A percentile compares a stretch with the other conserved stretches of the same genome.
These are phyloP conservation scores for Fusarium albidum DNA, from an alignment of 2,329 filamentous ascomycete genomes.

Conservation along the genomic window DNA sequence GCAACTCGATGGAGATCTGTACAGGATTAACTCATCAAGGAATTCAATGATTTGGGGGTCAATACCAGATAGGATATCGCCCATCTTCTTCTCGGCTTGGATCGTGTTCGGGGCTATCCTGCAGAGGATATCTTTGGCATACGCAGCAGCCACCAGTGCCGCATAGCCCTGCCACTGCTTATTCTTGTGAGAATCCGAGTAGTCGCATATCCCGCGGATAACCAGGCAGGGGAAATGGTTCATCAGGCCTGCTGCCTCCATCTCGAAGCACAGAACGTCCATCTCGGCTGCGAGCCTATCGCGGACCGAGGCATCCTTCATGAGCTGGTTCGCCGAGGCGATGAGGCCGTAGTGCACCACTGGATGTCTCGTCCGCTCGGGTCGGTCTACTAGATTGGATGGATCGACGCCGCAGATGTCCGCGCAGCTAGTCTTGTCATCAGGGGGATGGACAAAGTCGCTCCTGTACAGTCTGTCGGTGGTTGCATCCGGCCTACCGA, in stretches of 20 bases:
- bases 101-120: neutral
- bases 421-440: too few species aligned
- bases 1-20: too few species aligned
- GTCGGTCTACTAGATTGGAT: neutral
- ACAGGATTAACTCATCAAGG: too few species aligned
- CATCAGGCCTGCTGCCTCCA: constrained; percentile 35
- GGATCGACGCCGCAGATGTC: constrained; percentile 10
- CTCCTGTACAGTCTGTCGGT: too few species aligned
- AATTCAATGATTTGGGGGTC: too few species aligned
- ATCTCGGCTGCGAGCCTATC: neutral
- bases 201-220: constrained; percentile 49
- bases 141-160: constrained; percentile 42
- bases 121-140: constrained; percentile 11
- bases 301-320: constrained; percentile 29
- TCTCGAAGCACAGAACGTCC: constrained; percentile 9
- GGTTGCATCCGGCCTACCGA: too few species aligned
- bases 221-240: constrained; percentile 43
- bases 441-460: too few species aligned
- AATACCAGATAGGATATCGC: neutral
- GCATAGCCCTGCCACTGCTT: constrained; percentile 46
- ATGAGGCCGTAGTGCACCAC: constrained; percentile 32
- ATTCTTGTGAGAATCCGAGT: constrained; percentile 45
- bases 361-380: constrained; percentile 12
- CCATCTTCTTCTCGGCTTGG: neutral
- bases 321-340: constrained; percentile 25